phyloP scores from a whole-genome alignment of 2,329 filamentous ascomycete species.

The Piedraia hortae region DNA sequence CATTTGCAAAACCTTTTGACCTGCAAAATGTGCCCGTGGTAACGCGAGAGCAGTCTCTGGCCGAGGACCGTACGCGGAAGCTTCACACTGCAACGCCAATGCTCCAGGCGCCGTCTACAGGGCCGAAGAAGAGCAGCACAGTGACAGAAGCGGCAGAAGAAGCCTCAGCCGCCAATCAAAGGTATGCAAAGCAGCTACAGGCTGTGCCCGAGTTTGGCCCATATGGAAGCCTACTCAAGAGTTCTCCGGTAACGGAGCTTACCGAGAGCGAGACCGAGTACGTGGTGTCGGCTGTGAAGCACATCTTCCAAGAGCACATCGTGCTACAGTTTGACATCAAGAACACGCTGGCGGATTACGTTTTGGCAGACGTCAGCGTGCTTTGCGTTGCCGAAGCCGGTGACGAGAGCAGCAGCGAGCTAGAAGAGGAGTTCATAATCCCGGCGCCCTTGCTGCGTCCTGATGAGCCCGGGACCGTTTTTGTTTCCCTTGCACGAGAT shows the following conservation, averaged over 20 bases:
- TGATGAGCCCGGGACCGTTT: conserved; percentile 75
- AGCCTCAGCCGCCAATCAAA: conserved; percentile 55
- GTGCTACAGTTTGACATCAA: conserved; percentile 93
- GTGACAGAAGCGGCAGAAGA: conserved; percentile 42
- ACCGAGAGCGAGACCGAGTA: conserved; percentile 97
- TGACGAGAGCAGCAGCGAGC: conserved; percentile 43
- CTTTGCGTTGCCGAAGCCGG: conserved; percentile 61
- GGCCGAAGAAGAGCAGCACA: conserved; percentile 42
- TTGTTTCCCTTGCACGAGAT: conserved; percentile 75
- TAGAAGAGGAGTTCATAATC: conserved; percentile 76
- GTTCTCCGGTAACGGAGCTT: conserved; percentile 58
- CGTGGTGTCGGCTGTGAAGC: conserved; percentile 77
- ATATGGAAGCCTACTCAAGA: conserved; percentile 80
- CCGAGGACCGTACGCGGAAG: conserved; percentile 91
- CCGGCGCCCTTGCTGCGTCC: conserved; percentile 57
- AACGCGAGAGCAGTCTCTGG: conserved; percentile 81
- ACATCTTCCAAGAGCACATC: conserved; percentile 91
- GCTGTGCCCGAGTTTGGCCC: conserved; percentile 74
- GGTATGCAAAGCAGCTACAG: conserved; percentile 67
- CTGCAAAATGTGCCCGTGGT: conserved; percentile 76
- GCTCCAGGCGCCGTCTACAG: conserved; percentile 70
- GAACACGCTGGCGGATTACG: conserved; percentile 77
- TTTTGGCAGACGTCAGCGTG: conserved; percentile 71
- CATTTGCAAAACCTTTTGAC: conserved; percentile 68
- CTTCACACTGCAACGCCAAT: conserved; percentile 77